Percentiles rank a stretch among this genome's conserved stretches.
Evolutionary conservation across 2,329 filamentous ascomycete genomes (phyloP).

Genomic region (Talaromyces rugulosus): DNA sequence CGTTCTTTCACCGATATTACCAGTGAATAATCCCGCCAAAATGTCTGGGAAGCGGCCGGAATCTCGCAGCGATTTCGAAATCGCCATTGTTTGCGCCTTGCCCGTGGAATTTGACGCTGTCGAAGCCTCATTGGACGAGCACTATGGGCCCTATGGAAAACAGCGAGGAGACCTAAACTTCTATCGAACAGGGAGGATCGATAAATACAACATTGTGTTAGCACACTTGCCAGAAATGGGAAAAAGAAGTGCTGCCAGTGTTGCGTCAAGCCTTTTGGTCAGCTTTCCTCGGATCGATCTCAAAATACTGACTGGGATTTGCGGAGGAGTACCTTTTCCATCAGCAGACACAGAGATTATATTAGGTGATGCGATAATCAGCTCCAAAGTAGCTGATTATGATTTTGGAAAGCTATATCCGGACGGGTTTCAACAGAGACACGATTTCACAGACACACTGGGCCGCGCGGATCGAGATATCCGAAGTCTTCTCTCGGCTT

Average conservation of each 20-base stretch:
- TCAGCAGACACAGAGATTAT: conserved; percentile 13
- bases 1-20: neutral
- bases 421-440: neutral
- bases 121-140: conserved; percentile 2
- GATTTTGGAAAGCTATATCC: conserved; percentile 19
- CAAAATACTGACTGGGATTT: conserved; percentile 18
- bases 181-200: conserved; percentile 18
- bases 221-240: conserved; percentile 18
- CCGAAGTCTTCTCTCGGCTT: neutral
- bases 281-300: conserved; percentile 18
- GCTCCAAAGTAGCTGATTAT: conserved; percentile 19
- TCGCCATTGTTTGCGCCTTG: conserved; percentile 8
- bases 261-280: conserved; percentile 8
- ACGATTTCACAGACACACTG: neutral
- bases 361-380: conserved; percentile 25
- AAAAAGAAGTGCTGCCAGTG: conserved; percentile 10
- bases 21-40: neutral
- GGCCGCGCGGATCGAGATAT: neutral
- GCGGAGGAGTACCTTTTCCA: conserved; percentile 16
- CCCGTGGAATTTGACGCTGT: conserved; percentile 7
- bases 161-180: conserved; percentile 1
- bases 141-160: conserved; percentile 1
- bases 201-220: conserved; percentile 19
- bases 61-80: neutral
- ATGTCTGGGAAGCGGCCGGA: neutral